Evolutionary conservation across 306 rosid genomes (phyloP).

Genomic region (Acacia confusa): DNA sequence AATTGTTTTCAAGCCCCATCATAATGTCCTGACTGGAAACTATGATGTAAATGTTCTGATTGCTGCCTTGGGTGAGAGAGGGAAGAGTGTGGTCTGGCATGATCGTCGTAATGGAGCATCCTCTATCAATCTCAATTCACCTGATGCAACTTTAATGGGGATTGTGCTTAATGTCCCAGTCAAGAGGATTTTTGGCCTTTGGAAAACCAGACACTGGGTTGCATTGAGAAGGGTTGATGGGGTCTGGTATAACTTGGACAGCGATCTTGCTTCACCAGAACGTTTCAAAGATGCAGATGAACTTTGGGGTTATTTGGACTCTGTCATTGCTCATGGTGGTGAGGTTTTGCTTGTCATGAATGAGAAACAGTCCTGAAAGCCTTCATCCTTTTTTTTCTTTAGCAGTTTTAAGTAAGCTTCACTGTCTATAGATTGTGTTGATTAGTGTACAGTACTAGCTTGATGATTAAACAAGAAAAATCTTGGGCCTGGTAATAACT

Average conservation of each 20-base stretch:
- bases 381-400: background rate
- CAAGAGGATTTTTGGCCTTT: constrained; percentile 67
- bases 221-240: constrained; percentile 67
- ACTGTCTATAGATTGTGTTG: background rate
- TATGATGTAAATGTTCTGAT: constrained; percentile 88
- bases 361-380: constrained; percentile 35
- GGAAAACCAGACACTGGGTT: constrained; percentile 90
- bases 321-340: constrained; percentile 54
- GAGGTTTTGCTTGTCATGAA: constrained; percentile 87
- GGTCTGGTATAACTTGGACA: constrained; percentile 84
- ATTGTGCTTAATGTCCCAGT: constrained; percentile 70
- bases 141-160: constrained; percentile 75
- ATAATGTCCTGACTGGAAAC: constrained; percentile 78
- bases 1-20: constrained; percentile 74
- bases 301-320: constrained; percentile 65
- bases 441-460: constrained; percentile 27
- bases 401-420: background rate
- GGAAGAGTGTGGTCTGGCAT: constrained; percentile 79
- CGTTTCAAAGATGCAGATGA: constrained; percentile 51
- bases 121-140: constrained; percentile 62
- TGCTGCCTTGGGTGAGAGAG: constrained; percentile 71
- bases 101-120: constrained; percentile 69
- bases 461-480: constrained; percentile 14
- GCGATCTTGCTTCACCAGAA: constrained; percentile 68
- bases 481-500: constrained; percentile 2